Evolutionary conservation across 176 grass and related monocot species (phyloP).

Genomic region (Rhynchospora breviuscula): DNA sequence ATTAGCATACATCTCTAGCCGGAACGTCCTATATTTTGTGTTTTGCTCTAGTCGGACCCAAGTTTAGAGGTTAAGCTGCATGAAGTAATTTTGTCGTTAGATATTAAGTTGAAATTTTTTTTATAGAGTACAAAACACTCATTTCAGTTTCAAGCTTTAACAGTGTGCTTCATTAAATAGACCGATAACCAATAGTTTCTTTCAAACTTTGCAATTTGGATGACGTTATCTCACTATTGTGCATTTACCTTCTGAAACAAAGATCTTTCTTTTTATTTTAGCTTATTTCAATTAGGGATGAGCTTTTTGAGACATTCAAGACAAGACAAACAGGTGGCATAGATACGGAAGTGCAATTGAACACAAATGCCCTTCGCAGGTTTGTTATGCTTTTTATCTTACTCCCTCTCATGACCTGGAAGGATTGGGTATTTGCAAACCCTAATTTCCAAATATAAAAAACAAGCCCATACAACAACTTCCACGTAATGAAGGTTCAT

Average conservation of each 20-base stretch:
- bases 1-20: neutral
- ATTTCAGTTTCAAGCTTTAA: neutral
- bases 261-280: constrained; percentile 22
- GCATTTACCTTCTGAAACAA: neutral
- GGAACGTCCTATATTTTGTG: neutral
- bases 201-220: neutral
- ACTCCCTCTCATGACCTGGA: constrained; percentile 9
- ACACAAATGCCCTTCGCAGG: constrained; percentile 76
- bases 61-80: neutral
- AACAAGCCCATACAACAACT: neutral
- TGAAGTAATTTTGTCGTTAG: neutral
- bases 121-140: neutral
- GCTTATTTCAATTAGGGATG: constrained; percentile 87
- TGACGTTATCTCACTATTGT: neutral
- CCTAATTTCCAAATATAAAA: neutral
- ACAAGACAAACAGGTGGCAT: constrained; percentile 79
- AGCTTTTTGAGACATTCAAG: constrained; percentile 95
- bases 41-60: neutral
- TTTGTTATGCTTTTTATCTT: constrained; percentile 19
- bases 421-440: neutral
- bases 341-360: constrained; percentile 73
- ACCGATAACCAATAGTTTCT: neutral
- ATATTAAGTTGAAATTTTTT: neutral
- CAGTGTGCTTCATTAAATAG: neutral
- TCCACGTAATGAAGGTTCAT: neutral